Evolutionary conservation across 805 yeast species (phyloP).

Genomic region (Clavispora carvajalis): DNA sequence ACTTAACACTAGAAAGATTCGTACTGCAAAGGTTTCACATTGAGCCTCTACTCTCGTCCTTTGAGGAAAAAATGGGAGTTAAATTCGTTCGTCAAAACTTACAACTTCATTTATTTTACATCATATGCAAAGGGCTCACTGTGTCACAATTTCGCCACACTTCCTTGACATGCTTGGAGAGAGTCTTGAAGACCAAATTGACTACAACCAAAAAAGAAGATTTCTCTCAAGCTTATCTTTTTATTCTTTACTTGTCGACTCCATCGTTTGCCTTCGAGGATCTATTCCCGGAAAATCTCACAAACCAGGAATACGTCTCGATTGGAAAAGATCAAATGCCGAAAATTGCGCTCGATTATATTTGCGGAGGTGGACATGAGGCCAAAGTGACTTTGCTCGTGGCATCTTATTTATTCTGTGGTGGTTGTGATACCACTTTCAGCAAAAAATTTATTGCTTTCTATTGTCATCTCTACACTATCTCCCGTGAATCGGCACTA

Average conservation of each 20-base stretch:
- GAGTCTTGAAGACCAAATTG: slow-evolving; percentile 37
- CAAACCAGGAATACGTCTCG: slow-evolving; percentile 4
- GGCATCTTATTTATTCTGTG: not conserved
- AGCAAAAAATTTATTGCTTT: not conserved
- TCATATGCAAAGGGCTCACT: slow-evolving; percentile 53
- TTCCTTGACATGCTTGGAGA: slow-evolving; percentile 41
- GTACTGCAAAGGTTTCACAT: slow-evolving; percentile 26
- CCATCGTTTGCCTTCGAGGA: slow-evolving; percentile 21
- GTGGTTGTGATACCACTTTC: not conserved
- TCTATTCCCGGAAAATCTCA: slow-evolving; percentile 18
- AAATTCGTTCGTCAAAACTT: slow-evolving; percentile 41
- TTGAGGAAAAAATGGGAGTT: slow-evolving; percentile 40
- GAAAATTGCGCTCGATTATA: slow-evolving; percentile 17
- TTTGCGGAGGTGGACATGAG: not conserved
- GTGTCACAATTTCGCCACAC: slow-evolving; percentile 50
- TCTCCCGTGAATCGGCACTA: not conserved
- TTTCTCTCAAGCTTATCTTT: slow-evolving; percentile 16
- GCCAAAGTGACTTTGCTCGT: not conserved
- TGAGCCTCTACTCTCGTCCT: slow-evolving; percentile 34
- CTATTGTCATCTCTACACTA: not conserved
- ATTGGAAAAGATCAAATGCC: slow-evolving; percentile 23
- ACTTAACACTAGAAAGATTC: slow-evolving; percentile 19
- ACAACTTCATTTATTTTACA: slow-evolving; percentile 44
- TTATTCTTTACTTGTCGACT: slow-evolving; percentile 28
- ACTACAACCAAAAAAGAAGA: not conserved